These are phyloP conservation scores for Closterium sp. DNA, from an alignment of 139 green algal species.

Conservation along the genomic window DNA sequence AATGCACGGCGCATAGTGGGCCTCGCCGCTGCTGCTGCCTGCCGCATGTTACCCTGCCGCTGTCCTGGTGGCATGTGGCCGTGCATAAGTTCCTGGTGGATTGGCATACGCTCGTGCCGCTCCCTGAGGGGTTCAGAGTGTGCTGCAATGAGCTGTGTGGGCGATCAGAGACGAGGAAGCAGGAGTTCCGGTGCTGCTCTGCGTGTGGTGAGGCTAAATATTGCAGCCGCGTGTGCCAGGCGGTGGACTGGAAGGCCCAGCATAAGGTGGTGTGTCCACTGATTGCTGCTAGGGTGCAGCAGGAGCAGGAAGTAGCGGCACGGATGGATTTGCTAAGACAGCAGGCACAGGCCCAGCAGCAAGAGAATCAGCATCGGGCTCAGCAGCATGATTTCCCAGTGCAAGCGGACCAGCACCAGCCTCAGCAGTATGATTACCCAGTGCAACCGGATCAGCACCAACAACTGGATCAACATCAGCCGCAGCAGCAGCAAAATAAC, in stretches of 20 bases:
- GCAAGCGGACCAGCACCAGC: too few relatives aligned
- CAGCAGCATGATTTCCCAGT: too few relatives aligned
- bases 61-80: not conserved
- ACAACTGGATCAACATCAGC: too few relatives aligned
- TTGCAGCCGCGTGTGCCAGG: constrained; percentile 47
- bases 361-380: too few relatives aligned
- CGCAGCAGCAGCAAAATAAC: too few relatives aligned
- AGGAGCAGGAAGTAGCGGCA: too few relatives aligned
- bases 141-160: constrained; percentile 24
- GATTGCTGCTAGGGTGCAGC: too few relatives aligned
- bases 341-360: too few relatives aligned
- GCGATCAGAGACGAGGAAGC: constrained; percentile 39
- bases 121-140: not conserved
- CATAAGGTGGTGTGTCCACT: constrained; percentile 21
- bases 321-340: too few relatives aligned
- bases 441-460: too few relatives aligned
- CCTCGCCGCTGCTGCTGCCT: not conserved
- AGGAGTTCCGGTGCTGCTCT: constrained; percentile 52
- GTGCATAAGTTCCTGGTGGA: not conserved
- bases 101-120: not conserved
- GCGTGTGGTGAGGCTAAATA: constrained; percentile 37
- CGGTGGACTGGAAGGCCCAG: constrained; percentile 22
- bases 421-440: too few relatives aligned
- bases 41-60: not conserved
- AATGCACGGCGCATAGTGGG: too few relatives aligned